These are phyloP conservation scores for Penicillium sp. DNA, from an alignment of 2,329 filamentous ascomycete genomes.

Conservation along the genomic window DNA sequence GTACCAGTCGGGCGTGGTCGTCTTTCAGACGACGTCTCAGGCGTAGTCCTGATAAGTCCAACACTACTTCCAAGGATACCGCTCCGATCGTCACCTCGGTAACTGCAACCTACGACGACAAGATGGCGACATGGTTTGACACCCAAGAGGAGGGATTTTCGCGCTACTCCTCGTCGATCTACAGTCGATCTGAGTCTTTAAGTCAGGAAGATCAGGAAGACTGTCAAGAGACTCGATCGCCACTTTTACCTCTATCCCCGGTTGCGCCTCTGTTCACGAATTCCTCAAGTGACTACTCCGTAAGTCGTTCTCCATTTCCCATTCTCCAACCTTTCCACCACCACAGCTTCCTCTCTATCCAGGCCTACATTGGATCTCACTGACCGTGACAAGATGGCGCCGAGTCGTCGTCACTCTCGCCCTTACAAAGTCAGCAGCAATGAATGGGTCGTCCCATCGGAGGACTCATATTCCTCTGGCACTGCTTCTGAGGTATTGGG, in stretches of 20 bases:
- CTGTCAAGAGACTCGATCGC: conserved; percentile 1
- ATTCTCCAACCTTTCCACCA: not conserved
- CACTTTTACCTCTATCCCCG: not conserved
- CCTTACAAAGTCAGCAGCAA: conserved; percentile 37
- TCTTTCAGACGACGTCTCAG: conserved; percentile 16
- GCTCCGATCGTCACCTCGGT: not conserved
- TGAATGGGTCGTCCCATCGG: conserved; percentile 30
- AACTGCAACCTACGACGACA: not conserved
- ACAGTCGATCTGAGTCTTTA: not conserved
- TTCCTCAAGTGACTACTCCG: not conserved
- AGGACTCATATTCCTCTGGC: conserved; percentile 1
- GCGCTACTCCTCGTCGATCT: conserved; percentile 26
- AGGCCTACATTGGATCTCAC: not conserved
- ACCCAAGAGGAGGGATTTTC: conserved; percentile 22
- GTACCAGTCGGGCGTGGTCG: conserved; percentile 6
- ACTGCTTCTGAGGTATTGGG: conserved; percentile 11
- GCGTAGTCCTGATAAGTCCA: not conserved
- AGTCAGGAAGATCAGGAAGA: conserved; percentile 1
- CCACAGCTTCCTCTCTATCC: not conserved
- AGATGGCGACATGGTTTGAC: not conserved
- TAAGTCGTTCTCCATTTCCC: not conserved
- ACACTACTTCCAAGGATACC: too few relatives aligned
- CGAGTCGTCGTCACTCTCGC: conserved; percentile 17
- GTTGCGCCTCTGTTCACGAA: too few relatives aligned
- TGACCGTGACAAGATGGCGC: not conserved